Evolutionary conservation across 192 early-diverging fungal species (phyloP), one percentile per base, ranked within the genome.

Genomic region (Coemansia erecta): DNA sequence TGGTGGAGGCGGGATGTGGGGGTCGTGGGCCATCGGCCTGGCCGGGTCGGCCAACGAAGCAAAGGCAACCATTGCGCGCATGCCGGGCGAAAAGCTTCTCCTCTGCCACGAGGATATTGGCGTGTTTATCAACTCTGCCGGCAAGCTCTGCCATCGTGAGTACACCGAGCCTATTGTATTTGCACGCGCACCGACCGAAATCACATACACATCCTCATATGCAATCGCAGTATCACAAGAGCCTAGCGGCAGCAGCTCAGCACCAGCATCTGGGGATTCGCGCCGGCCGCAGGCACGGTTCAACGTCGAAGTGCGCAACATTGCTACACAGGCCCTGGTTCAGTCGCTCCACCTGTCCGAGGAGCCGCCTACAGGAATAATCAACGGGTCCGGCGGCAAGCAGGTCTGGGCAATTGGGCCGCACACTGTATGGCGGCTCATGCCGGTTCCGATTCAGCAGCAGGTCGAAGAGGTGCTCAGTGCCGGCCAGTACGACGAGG

Each of bases 301-400:
- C 37, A 80, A 88, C 37, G 85, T 98, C 0, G 92, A 95, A 65
- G 90, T 98, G 14, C 84, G 92, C 62, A 94, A 91, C 48, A 86
- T 97, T 46, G 87, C 82, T 44, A 90, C 92, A 0, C 86, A 88
- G 48, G 85, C 85, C 3, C 70, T 94, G 19, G 90, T 98, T 4
- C 96, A 98, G 68, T 80, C 83, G 28, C 83, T 94, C 12, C 82
- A 86, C 15, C 75, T 98, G 24, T 63, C 81, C 1, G 74, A 73
- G 31, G 81, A 89, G 28, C 81, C 84, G 31, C 77, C 77, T 7
- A 31, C 59, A 18, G 47, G 60, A 2, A 56, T 74, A 14, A 74
- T 81, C n/a, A 76, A 86, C 37, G 79, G 87, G 39, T 80, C 85
- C 45, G 83, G 85, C 64, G 90, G 90, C 33, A 90, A 90, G 58